Evolutionary conservation across 1,284 basidiomycete species (phyloP), one percentile per base, ranked within the genome.

Genomic region (Fereydounia khargensis): DNA sequence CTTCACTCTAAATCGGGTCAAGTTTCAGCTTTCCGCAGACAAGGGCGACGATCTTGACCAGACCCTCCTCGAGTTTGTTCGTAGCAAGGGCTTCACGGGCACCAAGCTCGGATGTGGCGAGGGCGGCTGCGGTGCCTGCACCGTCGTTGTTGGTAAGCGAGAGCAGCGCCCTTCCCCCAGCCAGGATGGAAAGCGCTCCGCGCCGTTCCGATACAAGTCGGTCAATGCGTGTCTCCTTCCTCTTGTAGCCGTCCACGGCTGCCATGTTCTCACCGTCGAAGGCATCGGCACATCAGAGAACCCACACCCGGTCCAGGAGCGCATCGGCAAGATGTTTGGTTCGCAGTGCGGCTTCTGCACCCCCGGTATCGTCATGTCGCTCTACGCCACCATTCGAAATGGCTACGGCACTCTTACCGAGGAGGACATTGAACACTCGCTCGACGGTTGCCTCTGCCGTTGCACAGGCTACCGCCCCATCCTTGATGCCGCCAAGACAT

Each of bases 141-240:
- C 74, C n/a, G 72, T 73, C 24, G 66, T 69, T n/a, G 49, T 74
- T 13, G 49, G 58, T 40, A 51, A 62, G 52, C 47, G 47, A 25
- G 49, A 59, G 34, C 6, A 22, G 8, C 19, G 22, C 23, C 6
- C 16, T 5, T n/a, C 8, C 28, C 28, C 28, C 14, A 5, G 14
- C 6, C 28, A 30, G 28, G 13, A 11, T 27, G 14, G 25, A 8
- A 27, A 14, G 25, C 8, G 8, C 3, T 22, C 19, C 20, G 59
- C 59, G 1, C 55, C 56, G 6, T 70, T 50, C 50, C 56, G 65
- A 19, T 75, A 77, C 56, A 66, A 65, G 43, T 65, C 73, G 17
- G 67, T 77, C 53, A 78, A 78, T 35, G 76, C 76, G 3, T 78
- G 77, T 42, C 60, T 78, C 18, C 66, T 76, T n/a, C 77, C 77